Conservation (phyloP, 2,329 filamentous ascomycete genomes). For the Ophiocordyceps polyrhachis-furcata region DNA sequence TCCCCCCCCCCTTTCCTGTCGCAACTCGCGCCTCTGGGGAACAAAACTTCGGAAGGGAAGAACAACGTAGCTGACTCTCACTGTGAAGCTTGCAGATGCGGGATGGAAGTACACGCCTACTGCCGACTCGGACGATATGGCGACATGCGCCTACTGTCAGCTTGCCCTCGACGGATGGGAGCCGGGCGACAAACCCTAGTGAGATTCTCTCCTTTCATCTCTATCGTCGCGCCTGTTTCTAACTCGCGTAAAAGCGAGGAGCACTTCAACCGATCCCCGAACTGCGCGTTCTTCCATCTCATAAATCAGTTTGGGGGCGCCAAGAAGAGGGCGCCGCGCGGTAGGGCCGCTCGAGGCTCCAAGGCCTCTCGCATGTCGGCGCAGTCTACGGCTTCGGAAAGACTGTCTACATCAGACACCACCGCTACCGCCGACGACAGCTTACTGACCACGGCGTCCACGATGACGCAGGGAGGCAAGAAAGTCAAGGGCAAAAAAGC, state of each 20-base stretch:
- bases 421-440: slow-evolving; percentile 37
- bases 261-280: slow-evolving; percentile 59
- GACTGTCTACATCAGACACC: slow-evolving; percentile 26
- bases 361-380: slow-evolving; percentile 49
- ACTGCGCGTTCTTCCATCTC: slow-evolving; percentile 69
- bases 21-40: neutral
- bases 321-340: slow-evolving; percentile 35
- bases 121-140: slow-evolving; percentile 68
- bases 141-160: slow-evolving; percentile 79
- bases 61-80: slow-evolving; percentile 1
- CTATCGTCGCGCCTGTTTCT: slow-evolving; percentile 3
- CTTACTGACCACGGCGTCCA: slow-evolving; percentile 39
- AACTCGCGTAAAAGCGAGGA: slow-evolving; percentile 44
- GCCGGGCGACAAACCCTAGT: slow-evolving; percentile 74
- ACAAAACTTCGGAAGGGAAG: neutral
- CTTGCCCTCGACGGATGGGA: slow-evolving; percentile 91
- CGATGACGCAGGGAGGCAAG: slow-evolving; percentile 36
- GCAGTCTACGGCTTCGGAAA: slow-evolving; percentile 36
- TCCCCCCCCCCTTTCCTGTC: no score
- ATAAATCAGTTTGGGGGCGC: slow-evolving; percentile 32
- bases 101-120: slow-evolving; percentile 91
- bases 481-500: slow-evolving; percentile 40
- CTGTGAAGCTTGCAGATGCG: slow-evolving; percentile 59
- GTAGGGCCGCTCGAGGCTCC: slow-evolving; percentile 39
- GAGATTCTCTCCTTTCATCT: slow-evolving; percentile 14